Evolutionary conservation across 2,329 filamentous ascomycete genomes (phyloP), one percentile per base, ranked within the genome.

Genomic region (Nothophoma quercina): DNA sequence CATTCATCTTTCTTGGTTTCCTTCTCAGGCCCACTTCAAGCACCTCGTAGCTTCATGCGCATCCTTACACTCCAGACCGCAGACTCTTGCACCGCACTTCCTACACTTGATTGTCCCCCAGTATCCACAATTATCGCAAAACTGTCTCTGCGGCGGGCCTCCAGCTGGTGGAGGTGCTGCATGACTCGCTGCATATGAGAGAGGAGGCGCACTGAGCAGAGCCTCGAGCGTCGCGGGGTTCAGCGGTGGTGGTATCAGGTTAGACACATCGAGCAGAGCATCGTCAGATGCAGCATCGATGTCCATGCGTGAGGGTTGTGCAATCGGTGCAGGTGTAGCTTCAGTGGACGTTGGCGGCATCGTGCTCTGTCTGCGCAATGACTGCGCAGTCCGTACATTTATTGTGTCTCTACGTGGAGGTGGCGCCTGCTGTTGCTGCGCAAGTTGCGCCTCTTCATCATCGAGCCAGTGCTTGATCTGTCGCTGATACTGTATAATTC

Each of bases 381-480:
- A 54, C 30, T 62, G 59, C 9, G 58, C 52, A 46, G 49, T 35
- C 25, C 64, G 53, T 7, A 50, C 41, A 23, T 49, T 26, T n/a
- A 52, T n/a, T 1, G 58, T 39, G 4, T 62, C 59, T 6, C 58
- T 48, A 8, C 64, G 59, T 18, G 56, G 58, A 15, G 60, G 57
- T 44, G 53, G 65, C 19, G 48, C 60, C 48, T 62, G 67, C 28
- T 62, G 65, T 7, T 64, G 64, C 85, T 77, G 7, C 7, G 90
- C 89, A n/a, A 69, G 56, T 85, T 78, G 10, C 2, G 90, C 90
- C 62, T 89, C 82, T 71, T 88, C 91, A 71, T 95, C 90, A 62
- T 90, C 88, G 38, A 93, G 81, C 71, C 93, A 88, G 75, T 95
- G 92, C 57, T 86, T 85, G 72, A 93, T 93, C 3, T 89, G 91